Evolutionary conservation across 495 filamentous ascomycete genomes (phyloP), one percentile per base, ranked within the genome.

Genomic region (Neurospora sublineolata): DNA sequence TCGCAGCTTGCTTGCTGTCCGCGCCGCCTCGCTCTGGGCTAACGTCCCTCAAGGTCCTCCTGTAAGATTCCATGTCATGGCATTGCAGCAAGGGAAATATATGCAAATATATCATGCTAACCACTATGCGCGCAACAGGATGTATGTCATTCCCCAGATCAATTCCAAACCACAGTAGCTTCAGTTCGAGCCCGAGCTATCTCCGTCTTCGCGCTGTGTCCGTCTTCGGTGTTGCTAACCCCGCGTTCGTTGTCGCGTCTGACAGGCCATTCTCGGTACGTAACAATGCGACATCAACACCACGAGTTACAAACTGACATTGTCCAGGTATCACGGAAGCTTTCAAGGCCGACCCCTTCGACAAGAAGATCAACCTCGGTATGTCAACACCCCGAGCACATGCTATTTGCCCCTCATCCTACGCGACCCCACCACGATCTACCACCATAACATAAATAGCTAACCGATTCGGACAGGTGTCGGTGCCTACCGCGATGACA

Each of bases 311-410:
- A 30, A 74, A 58, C 75, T 74, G 36, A 70, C 74, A 64, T 44
- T 72, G 68, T 39, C 16, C 74, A 87, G 94, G 94, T 84, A 96
- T 99, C 85, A 98, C 95, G 69, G 95, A 99, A 85, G 95, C 95
- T 68, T 99, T 95, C 91, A 99, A 98, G 87, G 93, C 94, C 78
- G 94, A 99, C 79, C 86, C 83, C 74, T 93, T 95, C 82, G 83
- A 89, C 70, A 87, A 94, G 83, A 99, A 99, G 89, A 97, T 98
- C 86, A 98, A 97, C 85, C 87, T 99, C 70, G 94, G 93, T 90
- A 88, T 84, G 81, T 70, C 68, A 84, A 80, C 69, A 82, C 60
- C 58, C 39, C 33, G 20, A 64, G 52, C 52, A 33, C 52, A 33
- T 64, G 52, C 52, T 33, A 64, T 64, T 16, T 33, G 27, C 52